Conservation (phyloP, 2,329 filamentous ascomycete genomes). For the Hyphodiscus sp. region DNA sequence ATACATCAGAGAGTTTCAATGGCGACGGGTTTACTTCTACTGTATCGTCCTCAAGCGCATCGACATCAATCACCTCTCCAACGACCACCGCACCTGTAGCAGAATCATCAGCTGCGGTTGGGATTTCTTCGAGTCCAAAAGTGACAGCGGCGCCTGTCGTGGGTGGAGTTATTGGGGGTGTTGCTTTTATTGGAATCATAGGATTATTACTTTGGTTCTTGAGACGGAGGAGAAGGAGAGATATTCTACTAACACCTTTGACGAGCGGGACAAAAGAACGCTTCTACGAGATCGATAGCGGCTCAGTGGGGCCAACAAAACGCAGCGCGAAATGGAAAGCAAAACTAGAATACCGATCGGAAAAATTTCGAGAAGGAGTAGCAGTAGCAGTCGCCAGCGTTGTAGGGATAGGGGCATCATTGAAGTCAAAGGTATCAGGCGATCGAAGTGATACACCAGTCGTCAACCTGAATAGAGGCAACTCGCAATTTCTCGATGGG, state of each 20-base stretch:
- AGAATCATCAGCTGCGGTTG: slow-evolving; percentile 14
- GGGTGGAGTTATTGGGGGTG: slow-evolving; percentile 25
- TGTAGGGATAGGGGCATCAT: slow-evolving; percentile 19
- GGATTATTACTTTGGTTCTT: slow-evolving; percentile 24
- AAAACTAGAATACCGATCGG: slow-evolving; percentile 9
- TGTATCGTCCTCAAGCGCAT: slow-evolving; percentile 14
- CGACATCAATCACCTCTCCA: slow-evolving; percentile 9
- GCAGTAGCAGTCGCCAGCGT: slow-evolving; percentile 18
- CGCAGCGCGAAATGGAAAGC: slow-evolving; percentile 16
- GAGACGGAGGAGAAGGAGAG: slow-evolving; percentile 19
- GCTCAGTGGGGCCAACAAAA: slow-evolving; percentile 14
- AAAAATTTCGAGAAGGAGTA: slow-evolving; percentile 12
- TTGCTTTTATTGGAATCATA: slow-evolving; percentile 23
- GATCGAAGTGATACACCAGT: slow-evolving; percentile 32
- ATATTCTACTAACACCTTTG: slow-evolving; percentile 24
- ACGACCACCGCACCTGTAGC: slow-evolving; percentile 6
- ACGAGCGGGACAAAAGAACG: slow-evolving; percentile 14
- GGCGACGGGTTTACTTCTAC: slow-evolving; percentile 5
- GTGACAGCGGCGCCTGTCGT: slow-evolving; percentile 20
- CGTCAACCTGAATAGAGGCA: slow-evolving; percentile 46
- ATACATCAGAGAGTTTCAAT: slow-evolving; percentile 3
- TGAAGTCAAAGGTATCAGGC: slow-evolving; percentile 23
- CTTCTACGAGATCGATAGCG: slow-evolving; percentile 23
- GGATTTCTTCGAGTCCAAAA: slow-evolving; percentile 17
- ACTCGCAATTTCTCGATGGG: slow-evolving; percentile 42